Conservation (phyloP, 1,284 basidiomycete genomes). For the Leccinum fallax region DNA sequence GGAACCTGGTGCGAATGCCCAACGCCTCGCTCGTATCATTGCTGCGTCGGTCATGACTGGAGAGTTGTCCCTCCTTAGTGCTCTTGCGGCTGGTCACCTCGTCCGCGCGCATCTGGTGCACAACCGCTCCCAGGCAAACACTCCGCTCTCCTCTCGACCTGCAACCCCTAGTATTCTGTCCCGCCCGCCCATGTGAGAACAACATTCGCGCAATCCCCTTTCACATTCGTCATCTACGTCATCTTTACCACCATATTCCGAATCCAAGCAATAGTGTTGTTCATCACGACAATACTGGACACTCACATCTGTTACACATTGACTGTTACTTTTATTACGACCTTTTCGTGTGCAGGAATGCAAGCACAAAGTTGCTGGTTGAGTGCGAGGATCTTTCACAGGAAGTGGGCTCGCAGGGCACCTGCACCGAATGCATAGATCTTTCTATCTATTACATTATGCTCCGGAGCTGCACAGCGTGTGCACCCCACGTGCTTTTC, state of each 20-base stretch:
- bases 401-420: not conserved
- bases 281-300: not conserved
- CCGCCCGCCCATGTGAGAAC: constrained; percentile 23
- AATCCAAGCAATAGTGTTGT: constrained; percentile 27
- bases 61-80: constrained; percentile 86
- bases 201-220: constrained; percentile 21
- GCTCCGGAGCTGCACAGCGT: too few relatives aligned
- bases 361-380: not conserved
- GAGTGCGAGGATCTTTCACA: not conserved
- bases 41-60: constrained; percentile 93
- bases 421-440: not conserved
- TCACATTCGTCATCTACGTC: constrained; percentile 36
- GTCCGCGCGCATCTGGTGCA: constrained; percentile 89
- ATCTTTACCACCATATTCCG: constrained; percentile 35
- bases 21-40: constrained; percentile 85
- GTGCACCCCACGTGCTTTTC: too few relatives aligned
- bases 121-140: constrained; percentile 73
- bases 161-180: constrained; percentile 52
- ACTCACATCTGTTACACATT: constrained; percentile 26
- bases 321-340: constrained; percentile 21
- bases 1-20: constrained; percentile 85
- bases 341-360: constrained; percentile 9
- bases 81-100: constrained; percentile 90
- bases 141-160: constrained; percentile 64
- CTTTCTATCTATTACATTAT: too few relatives aligned